Conservation (phyloP, 768 basidiomycete species). For the Calocybe cyanea region DNA sequence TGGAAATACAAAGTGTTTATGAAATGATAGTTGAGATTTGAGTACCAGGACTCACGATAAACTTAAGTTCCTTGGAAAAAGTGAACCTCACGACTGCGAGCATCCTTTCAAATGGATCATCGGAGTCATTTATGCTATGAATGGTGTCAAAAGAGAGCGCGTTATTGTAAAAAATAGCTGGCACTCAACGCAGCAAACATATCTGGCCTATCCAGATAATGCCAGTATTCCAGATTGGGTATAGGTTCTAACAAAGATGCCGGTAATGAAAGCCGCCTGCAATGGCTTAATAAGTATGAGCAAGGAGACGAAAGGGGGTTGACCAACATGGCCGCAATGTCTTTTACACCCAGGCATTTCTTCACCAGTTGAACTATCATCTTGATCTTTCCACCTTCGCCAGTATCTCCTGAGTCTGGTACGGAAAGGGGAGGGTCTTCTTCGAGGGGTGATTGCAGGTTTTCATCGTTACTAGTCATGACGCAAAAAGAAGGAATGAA, state of each 20-base stretch:
- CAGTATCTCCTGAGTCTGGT: constrained; percentile 63
- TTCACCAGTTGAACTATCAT: constrained; percentile 91
- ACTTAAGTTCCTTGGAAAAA: constrained; percentile 94
- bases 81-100: constrained; percentile 85
- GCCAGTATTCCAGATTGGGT: constrained; percentile 96
- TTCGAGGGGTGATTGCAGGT: constrained; percentile 23
- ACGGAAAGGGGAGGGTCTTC: constrained; percentile 61
- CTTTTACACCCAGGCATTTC: constrained; percentile 90
- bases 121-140: constrained; percentile 83
- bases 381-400: constrained; percentile 90
- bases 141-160: not conserved
- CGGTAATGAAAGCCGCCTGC: constrained; percentile 87
- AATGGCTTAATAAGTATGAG: constrained; percentile 2
- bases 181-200: constrained; percentile 81
- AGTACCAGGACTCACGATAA: constrained; percentile 57
- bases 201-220: constrained; percentile 89
- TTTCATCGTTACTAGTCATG: constrained; percentile 14
- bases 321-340: constrained; percentile 88
- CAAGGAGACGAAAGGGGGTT: constrained; percentile 1
- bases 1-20: constrained; percentile 26
- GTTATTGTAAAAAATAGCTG: constrained; percentile 1
- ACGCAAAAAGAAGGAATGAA: not conserved
- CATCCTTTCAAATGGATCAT: constrained; percentile 93
- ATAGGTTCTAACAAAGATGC: constrained; percentile 91
- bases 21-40: constrained; percentile 3